Conservation (phyloP, 192 early-diverging fungal genomes). For the Globomyces pollinis-pini region DNA sequence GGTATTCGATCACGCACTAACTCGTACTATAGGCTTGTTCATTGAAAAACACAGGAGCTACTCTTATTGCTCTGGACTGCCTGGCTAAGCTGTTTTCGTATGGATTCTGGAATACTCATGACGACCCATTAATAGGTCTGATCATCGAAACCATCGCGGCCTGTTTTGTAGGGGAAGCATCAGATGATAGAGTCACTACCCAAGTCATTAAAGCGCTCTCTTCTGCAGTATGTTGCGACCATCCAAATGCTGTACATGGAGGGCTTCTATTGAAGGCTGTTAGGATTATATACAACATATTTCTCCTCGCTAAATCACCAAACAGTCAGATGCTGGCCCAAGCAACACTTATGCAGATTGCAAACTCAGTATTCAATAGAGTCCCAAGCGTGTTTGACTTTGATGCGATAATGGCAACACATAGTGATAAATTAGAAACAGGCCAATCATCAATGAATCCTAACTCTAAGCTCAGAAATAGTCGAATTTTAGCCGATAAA, state of each 20-base stretch:
- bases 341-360: constrained; percentile 82
- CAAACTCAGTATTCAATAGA: constrained; percentile 69
- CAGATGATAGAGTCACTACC: constrained; percentile 75
- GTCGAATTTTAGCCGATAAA: too few species aligned
- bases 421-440: constrained; percentile 5
- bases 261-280: constrained; percentile 71
- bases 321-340: constrained; percentile 74
- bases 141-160: constrained; percentile 71
- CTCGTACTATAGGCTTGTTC: too few species aligned
- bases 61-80: background rate
- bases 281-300: constrained; percentile 81
- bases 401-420: background rate
- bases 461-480: too few species aligned
- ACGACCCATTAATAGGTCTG: constrained; percentile 41
- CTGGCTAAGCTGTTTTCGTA: constrained; percentile 7
- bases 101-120: background rate
- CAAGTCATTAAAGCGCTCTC: constrained; percentile 82
- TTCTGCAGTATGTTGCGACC: constrained; percentile 67
- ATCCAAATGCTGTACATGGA: constrained; percentile 56
- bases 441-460: too few species aligned
- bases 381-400: constrained; percentile 36
- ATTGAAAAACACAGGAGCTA: background rate
- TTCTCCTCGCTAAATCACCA: constrained; percentile 60
- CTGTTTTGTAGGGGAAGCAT: constrained; percentile 55
- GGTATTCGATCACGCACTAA: too few species aligned